Percentiles rank a stretch among this genome's conserved stretches.
Conservation (phyloP, 1,139 yeast genomes). For the Diutina sp. region DNA sequence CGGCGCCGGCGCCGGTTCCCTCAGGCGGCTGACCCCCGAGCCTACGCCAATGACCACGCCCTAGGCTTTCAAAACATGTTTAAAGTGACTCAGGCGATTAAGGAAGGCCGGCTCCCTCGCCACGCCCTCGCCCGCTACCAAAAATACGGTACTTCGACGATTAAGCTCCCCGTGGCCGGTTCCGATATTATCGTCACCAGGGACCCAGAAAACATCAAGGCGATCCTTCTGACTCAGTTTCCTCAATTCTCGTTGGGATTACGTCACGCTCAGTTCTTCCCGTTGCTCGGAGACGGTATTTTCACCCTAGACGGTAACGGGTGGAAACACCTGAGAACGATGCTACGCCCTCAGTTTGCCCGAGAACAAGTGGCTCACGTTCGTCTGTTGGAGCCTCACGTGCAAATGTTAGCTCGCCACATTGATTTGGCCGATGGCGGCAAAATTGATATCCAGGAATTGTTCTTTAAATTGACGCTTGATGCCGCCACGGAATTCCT, state of each 20-base stretch:
- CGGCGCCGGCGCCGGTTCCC: neutral
- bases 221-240: slow-evolving; percentile 15
- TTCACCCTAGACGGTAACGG: slow-evolving; percentile 43
- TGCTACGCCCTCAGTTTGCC: slow-evolving; percentile 48
- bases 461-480: slow-evolving; percentile 14
- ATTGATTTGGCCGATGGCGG: slow-evolving; percentile 12
- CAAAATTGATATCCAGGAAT: slow-evolving; percentile 14
- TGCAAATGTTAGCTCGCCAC: slow-evolving; percentile 24
- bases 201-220: slow-evolving; percentile 25
- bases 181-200: slow-evolving; percentile 13
- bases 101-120: neutral
- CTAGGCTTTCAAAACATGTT: neutral
- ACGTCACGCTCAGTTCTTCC: slow-evolving; percentile 28
- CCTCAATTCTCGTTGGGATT: slow-evolving; percentile 31
- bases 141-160: neutral
- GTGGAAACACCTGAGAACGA: slow-evolving; percentile 45
- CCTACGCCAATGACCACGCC: neutral
- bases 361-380: slow-evolving; percentile 43
- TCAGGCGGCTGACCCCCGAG: neutral
- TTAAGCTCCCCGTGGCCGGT: slow-evolving; percentile 9
- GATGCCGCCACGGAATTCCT: slow-evolving; percentile 8
- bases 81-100: neutral
- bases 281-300: slow-evolving; percentile 44
- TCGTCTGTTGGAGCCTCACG: slow-evolving; percentile 31
- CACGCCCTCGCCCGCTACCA: neutral